Base-by-base conservation (phyloP, 805 yeast genomes). In the Myxozyma nipponensis region DNA sequence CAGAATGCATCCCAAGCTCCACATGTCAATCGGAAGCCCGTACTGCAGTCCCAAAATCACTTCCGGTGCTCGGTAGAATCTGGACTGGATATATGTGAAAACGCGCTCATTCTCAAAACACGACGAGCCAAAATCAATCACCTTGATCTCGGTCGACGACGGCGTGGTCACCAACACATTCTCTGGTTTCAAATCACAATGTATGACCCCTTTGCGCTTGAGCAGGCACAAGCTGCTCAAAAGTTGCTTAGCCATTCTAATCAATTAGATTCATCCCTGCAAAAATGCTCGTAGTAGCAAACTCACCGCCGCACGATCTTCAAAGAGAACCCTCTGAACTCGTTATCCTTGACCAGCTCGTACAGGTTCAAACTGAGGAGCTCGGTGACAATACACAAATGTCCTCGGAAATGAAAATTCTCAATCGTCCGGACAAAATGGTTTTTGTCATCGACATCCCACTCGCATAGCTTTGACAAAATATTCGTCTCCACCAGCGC, bases 1-100 rank as follows among this genome's bases (percentile, higher is more conserved):
- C 53, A 93, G 72, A 32, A 93, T 96, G 72, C 98, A 91, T 1
- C 98, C 99, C 52, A 91, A 73, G 17, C 97, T 96, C 99, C 99
- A 93, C 62, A 90, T 84, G 68, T 93, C 99, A 52, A 93, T 91
- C 63, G 89, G 86, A 2, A 95, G 83, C 3, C 95, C 81, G 67
- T 93, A 93, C 35, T 83, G 77, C 52, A 90, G 80, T 1, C 98
- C 98, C 48, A 93, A 82, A 64, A 93, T 86, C 53, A 93, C 77
- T 68, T 93, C 99, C 0, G 99, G 99, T 1, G 98, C 95, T 61
- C 97, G 78, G 69, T 90, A 90, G 68, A 89, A 93, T 62, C 98
- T 81, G 22, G 96, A 88, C 69, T 97, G 95, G 51, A 93, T 93
- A 66, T 93, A 93, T 45, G 96, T 84, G 56, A 90, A 96, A 1